Conservation (phyloP, 2,329 filamentous ascomycete genomes). For the Coniella vitis region DNA sequence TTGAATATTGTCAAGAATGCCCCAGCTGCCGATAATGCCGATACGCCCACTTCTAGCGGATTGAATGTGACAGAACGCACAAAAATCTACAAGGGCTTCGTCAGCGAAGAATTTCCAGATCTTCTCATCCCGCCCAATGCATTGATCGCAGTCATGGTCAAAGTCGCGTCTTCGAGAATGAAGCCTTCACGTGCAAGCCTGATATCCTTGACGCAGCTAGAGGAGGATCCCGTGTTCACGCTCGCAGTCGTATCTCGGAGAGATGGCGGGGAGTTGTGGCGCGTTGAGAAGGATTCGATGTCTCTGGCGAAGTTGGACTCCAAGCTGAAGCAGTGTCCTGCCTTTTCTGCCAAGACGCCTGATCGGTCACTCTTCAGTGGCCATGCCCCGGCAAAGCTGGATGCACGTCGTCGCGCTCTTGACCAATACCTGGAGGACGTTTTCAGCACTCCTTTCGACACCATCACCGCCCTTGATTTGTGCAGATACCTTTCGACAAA, state of each 20-base stretch:
- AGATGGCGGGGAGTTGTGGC: slow-evolving; percentile 76
- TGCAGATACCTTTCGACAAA: slow-evolving; percentile 79
- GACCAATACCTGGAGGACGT: slow-evolving; percentile 82
- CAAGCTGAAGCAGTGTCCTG: slow-evolving; percentile 65
- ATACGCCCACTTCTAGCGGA: slow-evolving; percentile 26
- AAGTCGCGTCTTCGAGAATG: slow-evolving; percentile 89
- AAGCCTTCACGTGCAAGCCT: slow-evolving; percentile 84
- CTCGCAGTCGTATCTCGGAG: slow-evolving; percentile 76
- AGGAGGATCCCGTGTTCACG: slow-evolving; percentile 92
- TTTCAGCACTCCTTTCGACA: slow-evolving; percentile 75
- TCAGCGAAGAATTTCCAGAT: slow-evolving; percentile 81
- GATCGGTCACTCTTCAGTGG: slow-evolving; percentile 84
- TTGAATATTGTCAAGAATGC: slow-evolving; percentile 31
- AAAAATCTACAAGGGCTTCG: slow-evolving; percentile 66
- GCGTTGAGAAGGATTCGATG: slow-evolving; percentile 83
- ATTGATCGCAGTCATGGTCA: slow-evolving; percentile 75
- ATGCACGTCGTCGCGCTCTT: slow-evolving; percentile 73
- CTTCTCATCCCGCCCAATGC: slow-evolving; percentile 83
- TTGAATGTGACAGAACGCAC: slow-evolving; percentile 35
- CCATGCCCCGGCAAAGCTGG: slow-evolving; percentile 88
- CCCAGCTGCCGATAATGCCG: slow-evolving; percentile 18
- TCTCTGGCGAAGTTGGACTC: slow-evolving; percentile 79
- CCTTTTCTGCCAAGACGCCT: slow-evolving; percentile 69
- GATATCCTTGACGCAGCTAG: slow-evolving; percentile 68
- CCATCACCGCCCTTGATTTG: slow-evolving; percentile 67